phyloP scores from a whole-genome alignment of 2,329 filamentous ascomycete genomes.

The Gnomoniopsis sp. region DNA sequence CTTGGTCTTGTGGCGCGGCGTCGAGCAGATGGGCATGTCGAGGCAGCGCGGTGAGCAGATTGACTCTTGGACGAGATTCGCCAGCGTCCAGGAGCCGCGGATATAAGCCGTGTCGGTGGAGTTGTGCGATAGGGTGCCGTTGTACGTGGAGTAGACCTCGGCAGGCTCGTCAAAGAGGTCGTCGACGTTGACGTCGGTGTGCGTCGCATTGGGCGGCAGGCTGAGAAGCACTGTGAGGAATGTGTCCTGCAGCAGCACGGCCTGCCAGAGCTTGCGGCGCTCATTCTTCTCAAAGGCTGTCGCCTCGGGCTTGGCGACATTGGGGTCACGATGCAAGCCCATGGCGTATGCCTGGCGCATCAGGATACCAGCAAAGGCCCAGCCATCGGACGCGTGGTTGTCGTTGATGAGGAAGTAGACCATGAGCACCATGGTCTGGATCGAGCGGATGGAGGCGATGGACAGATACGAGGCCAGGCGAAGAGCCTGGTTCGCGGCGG shows the following conservation, averaged over 20 bases:
- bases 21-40: constrained; percentile 67
- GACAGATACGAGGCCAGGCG: constrained; percentile 75
- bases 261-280: constrained; percentile 77
- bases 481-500: constrained; percentile 73
- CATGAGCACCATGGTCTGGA: constrained; percentile 80
- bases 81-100: constrained; percentile 73
- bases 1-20: constrained; percentile 65
- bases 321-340: constrained; percentile 76
- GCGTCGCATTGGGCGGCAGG: constrained; percentile 72
- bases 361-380: constrained; percentile 75
- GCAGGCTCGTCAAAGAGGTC: constrained; percentile 62
- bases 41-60: constrained; percentile 74
- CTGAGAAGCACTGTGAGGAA: constrained; percentile 76
- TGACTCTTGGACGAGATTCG: constrained; percentile 73
- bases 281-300: constrained; percentile 72
- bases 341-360: constrained; percentile 78
- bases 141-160: constrained; percentile 36
- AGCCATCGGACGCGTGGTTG: constrained; percentile 78
- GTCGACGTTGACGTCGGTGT: constrained; percentile 75
- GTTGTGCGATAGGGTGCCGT: constrained; percentile 53
- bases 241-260: constrained; percentile 76
- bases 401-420: constrained; percentile 84
- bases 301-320: constrained; percentile 65
- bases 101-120: constrained; percentile 69
- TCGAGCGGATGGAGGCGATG: constrained; percentile 66